Evolutionary conservation across 495 filamentous ascomycete genomes (phyloP).

Genomic region (Schizothecium vesticola): DNA sequence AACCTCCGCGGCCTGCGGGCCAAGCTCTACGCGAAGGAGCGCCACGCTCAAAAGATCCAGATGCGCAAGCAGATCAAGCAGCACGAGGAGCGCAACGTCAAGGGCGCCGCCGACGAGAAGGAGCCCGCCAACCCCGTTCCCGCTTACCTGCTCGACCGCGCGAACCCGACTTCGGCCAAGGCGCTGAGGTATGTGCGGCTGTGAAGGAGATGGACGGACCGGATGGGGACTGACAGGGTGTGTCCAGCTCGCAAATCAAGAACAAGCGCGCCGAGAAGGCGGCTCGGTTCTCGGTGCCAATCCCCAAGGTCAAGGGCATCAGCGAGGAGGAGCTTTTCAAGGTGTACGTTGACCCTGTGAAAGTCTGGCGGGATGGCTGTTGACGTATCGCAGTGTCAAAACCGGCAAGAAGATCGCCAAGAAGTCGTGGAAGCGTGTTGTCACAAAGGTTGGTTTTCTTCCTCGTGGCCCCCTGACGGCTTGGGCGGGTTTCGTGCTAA

Average conservation of each 20-base stretch:
- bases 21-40: slow-evolving; percentile 91
- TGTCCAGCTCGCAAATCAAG: slow-evolving; percentile 28
- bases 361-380: background rate
- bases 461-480: too few species aligned
- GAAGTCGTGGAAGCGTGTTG: slow-evolving; percentile 85
- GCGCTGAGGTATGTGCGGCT: slow-evolving; percentile 60
- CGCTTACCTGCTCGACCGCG: slow-evolving; percentile 84
- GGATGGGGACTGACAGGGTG: background rate
- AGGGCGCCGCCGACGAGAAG: slow-evolving; percentile 72
- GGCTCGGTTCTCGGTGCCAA: slow-evolving; percentile 88
- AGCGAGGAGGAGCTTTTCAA: slow-evolving; percentile 98
- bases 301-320: slow-evolving; percentile 92
- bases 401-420: slow-evolving; percentile 66
- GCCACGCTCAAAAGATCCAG: slow-evolving; percentile 97
- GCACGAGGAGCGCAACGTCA: slow-evolving; percentile 92
- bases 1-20: slow-evolving; percentile 85
- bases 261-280: slow-evolving; percentile 73
- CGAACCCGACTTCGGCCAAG: slow-evolving; percentile 82
- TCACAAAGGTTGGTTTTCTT: slow-evolving; percentile 50
- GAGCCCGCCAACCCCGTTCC: slow-evolving; percentile 70
- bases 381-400: slow-evolving; percentile 52
- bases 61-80: slow-evolving; percentile 94
- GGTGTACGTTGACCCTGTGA: slow-evolving; percentile 42
- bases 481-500: slow-evolving; percentile 9
- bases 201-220: background rate